Evolutionary conservation across 208 protist species (phyloP).

Genomic region (Crithidia thermophila): DNA sequence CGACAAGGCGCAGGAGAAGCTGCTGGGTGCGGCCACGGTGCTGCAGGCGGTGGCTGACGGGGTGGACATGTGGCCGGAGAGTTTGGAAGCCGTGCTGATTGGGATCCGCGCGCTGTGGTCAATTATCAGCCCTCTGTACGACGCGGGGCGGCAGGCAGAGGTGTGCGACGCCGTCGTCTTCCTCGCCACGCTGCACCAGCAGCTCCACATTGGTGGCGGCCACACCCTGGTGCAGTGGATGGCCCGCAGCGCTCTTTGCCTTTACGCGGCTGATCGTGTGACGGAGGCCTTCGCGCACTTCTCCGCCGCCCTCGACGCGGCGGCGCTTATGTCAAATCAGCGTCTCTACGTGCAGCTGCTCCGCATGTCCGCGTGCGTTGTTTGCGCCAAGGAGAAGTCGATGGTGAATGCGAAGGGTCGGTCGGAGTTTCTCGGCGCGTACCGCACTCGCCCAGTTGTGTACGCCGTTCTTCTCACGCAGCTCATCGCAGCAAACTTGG

Average conservation of each 20-base stretch:
- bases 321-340: conserved; percentile 51
- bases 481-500: conserved; percentile 32
- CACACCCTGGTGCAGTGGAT: conserved; percentile 80
- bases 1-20: conserved; percentile 48
- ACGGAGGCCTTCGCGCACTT: conserved; percentile 55
- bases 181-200: conserved; percentile 67
- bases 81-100: conserved; percentile 36
- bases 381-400: conserved; percentile 26
- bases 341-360: conserved; percentile 77
- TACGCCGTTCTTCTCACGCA: conserved; percentile 49
- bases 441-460: conserved; percentile 23
- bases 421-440: conserved; percentile 23
- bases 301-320: conserved; percentile 44
- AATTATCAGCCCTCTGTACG: conserved; percentile 50
- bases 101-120: conserved; percentile 74
- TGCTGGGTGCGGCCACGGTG: conserved; percentile 47
- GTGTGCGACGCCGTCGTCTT: conserved; percentile 71
- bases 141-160: conserved; percentile 39
- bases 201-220: conserved; percentile 61
- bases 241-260: conserved; percentile 61
- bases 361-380: conserved; percentile 37
- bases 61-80: conserved; percentile 71
- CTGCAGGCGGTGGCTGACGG: conserved; percentile 67
- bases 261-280: conserved; percentile 51
- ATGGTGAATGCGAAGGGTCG: conserved; percentile 14